These are phyloP conservation scores for Skeletonema costatum DNA, from an alignment of 108 stramenopile genomes.

Conservation along the genomic window DNA sequence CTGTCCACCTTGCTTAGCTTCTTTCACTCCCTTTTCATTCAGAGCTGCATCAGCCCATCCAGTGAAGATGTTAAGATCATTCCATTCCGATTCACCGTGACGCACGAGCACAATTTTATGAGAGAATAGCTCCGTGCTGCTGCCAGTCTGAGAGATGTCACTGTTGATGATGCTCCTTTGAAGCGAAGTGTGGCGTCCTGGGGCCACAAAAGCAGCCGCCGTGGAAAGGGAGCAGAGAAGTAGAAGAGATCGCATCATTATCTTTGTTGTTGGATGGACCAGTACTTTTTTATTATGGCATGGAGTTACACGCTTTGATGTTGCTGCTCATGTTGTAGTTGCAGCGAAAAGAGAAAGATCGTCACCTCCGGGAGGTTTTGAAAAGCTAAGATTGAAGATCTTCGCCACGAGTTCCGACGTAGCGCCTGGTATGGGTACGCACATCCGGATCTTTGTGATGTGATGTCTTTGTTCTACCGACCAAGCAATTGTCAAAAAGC, in stretches of 20 bases:
- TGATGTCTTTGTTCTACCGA: not conserved
- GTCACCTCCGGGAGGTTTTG: not conserved
- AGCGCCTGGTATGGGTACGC: not conserved
- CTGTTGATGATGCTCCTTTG: conserved; percentile 1
- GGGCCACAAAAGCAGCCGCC: not conserved
- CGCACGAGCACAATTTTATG: conserved; percentile 71
- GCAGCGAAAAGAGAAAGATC: not conserved
- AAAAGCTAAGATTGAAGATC: not conserved
- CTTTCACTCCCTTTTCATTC: conserved; percentile 80
- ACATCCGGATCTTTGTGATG: not conserved
- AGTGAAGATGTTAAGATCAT: conserved; percentile 83
- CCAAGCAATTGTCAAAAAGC: not conserved
- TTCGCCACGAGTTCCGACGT: not conserved
- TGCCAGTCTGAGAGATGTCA: not conserved
- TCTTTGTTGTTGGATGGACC: not conserved
- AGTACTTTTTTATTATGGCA: not conserved
- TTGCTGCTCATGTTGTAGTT: not conserved
- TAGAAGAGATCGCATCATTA: not conserved
- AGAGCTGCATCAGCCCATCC: conserved; percentile 96
- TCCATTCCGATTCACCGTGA: conserved; percentile 99
- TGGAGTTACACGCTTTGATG: not conserved
- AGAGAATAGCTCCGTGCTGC: conserved; percentile 2
- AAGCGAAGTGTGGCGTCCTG: not conserved
- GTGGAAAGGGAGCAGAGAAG: not conserved
- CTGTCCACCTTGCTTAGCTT: conserved; percentile 87